Conservation (phyloP, 306 rosid species). For the Aeschynomene evenia region DNA sequence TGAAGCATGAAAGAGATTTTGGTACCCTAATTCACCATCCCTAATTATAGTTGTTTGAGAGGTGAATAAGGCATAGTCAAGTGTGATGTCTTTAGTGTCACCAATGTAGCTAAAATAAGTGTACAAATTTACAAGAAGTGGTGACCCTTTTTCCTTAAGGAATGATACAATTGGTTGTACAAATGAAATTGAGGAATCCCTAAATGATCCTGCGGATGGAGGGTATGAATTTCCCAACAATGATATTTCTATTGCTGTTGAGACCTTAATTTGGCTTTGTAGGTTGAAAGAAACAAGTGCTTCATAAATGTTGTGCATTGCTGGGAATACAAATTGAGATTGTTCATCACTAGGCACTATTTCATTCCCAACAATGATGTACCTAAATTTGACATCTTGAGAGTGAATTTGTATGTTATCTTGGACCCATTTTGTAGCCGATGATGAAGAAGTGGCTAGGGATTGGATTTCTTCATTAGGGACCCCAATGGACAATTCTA, state of each 20-base stretch:
- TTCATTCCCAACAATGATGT: constrained; percentile 59
- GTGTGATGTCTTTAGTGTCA: neutral
- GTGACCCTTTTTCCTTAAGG: constrained; percentile 40
- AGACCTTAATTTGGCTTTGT: constrained; percentile 46
- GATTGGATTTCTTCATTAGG: constrained; percentile 18
- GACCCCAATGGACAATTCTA: constrained; percentile 43
- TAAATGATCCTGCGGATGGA: constrained; percentile 42
- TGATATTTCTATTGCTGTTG: constrained; percentile 42
- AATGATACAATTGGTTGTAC: constrained; percentile 43
- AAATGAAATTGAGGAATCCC: constrained; percentile 12
- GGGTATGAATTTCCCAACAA: constrained; percentile 40
- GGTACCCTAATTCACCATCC: constrained; percentile 36
- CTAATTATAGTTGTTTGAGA: neutral
- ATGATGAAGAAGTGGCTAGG: constrained; percentile 19
- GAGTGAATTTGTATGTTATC: constrained; percentile 22
- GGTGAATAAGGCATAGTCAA: constrained; percentile 44
- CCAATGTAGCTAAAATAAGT: constrained; percentile 41
- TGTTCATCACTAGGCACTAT: constrained; percentile 13
- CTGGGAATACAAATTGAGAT: constrained; percentile 22
- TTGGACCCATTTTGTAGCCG: constrained; percentile 42
- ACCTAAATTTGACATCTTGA: constrained; percentile 38
- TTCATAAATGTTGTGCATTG: constrained; percentile 35
- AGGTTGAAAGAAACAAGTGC: constrained; percentile 35
- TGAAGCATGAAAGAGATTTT: constrained; percentile 41
- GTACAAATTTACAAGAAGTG: constrained; percentile 61